These are phyloP conservation scores for Amyloporia xantha DNA, from an alignment of 768 basidiomycete species.

Conservation along the genomic window DNA sequence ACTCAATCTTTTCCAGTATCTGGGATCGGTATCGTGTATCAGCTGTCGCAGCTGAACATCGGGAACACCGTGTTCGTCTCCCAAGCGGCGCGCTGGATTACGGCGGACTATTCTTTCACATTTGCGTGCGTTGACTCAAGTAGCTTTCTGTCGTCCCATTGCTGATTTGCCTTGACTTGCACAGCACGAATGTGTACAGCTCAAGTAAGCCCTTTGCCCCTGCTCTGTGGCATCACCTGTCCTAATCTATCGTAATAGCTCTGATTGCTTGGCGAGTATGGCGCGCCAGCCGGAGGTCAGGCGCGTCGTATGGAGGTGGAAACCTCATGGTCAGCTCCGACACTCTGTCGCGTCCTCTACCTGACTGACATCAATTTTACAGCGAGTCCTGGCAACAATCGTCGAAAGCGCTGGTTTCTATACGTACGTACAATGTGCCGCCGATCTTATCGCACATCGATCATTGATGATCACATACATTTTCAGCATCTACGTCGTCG, in stretches of 20 bases:
- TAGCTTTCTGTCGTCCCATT: no score
- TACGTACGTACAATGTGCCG: not conserved
- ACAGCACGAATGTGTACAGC: constrained; percentile 4
- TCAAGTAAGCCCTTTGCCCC: not conserved
- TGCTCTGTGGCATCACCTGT: not conserved
- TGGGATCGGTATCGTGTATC: not conserved
- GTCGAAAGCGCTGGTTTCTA: not conserved
- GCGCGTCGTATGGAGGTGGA: not conserved
- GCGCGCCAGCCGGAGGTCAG: not conserved
- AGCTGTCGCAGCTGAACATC: not conserved
- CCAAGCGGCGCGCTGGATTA: not conserved
- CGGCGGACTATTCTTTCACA: not conserved
- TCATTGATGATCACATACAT: no score
- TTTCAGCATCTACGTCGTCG: not conserved
- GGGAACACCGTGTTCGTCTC: not conserved
- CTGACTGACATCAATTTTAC: not conserved
- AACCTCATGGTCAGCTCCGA: not conserved
- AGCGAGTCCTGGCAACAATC: not conserved
- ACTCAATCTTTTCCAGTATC: not conserved
- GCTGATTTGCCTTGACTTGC: not conserved
- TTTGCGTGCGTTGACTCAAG: not conserved
- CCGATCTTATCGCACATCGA: not conserved
- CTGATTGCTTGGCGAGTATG: not conserved
- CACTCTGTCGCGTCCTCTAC: not conserved
- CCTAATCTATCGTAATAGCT: not conserved